Conservation (phyloP, 1,284 basidiomycete genomes). For the Bondarzewia mesenterica region DNA sequence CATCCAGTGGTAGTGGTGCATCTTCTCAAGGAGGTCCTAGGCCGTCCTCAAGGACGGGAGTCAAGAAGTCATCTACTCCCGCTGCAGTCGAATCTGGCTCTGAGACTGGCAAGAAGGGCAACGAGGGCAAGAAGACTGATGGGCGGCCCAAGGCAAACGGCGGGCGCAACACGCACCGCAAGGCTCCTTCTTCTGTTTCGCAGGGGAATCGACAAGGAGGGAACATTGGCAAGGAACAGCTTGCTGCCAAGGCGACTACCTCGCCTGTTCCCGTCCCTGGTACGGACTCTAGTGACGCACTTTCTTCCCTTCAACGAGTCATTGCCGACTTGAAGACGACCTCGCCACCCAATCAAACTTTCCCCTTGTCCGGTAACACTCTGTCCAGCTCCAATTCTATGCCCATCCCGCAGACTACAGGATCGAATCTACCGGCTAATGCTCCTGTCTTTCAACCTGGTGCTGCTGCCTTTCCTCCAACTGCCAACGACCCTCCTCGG, state of each 20-base stretch:
- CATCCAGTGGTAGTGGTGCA: constrained; percentile 34
- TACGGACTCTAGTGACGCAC: constrained; percentile 51
- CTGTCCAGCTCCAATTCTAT: constrained; percentile 33
- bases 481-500: constrained; percentile 40
- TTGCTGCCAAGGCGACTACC: constrained; percentile 20
- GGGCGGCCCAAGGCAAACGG: constrained; percentile 30
- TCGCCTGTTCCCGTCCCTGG: constrained; percentile 41
- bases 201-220: constrained; percentile 33
- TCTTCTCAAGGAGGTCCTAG: constrained; percentile 37
- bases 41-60: constrained; percentile 55
- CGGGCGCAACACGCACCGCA: constrained; percentile 44
- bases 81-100: constrained; percentile 55
- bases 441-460: constrained; percentile 68
- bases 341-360: constrained; percentile 43
- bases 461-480: constrained; percentile 42
- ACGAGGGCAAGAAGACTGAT: constrained; percentile 48
- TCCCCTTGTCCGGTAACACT: constrained; percentile 27
- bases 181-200: constrained; percentile 41
- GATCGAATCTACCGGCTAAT: constrained; percentile 50
- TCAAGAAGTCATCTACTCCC: constrained; percentile 42
- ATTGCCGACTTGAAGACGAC: constrained; percentile 79
- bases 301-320: constrained; percentile 74
- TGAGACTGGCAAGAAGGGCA: constrained; percentile 52
- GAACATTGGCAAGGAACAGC: constrained; percentile 31
- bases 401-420: constrained; percentile 33